These are phyloP conservation scores for Radiomyces spectabilis DNA, from an alignment of 192 early-diverging fungal genomes.

Conservation along the genomic window DNA sequence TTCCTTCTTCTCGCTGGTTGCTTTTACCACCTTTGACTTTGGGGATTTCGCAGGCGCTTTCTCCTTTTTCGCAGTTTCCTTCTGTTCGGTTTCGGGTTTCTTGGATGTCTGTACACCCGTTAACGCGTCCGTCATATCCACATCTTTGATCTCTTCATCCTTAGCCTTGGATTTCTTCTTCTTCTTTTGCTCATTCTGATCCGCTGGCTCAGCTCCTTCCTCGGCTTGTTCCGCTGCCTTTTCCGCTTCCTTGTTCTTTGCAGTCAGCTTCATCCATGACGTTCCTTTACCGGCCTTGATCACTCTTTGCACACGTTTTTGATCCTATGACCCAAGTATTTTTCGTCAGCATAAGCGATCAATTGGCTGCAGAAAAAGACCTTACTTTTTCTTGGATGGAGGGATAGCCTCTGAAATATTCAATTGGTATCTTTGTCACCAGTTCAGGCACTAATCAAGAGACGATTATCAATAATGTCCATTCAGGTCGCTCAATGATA, in stretches of 20 bases:
- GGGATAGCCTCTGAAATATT: neutral
- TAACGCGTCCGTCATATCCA: too few species aligned
- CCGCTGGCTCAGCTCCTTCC: neutral
- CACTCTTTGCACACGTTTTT: neutral
- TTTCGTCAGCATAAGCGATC: neutral
- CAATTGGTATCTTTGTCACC: neutral
- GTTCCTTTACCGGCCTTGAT: neutral
- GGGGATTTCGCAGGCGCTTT: neutral
- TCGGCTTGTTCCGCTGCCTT: neutral
- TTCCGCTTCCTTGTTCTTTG: neutral
- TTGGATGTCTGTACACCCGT: too few species aligned
- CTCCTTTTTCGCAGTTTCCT: neutral
- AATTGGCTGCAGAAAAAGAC: neutral
- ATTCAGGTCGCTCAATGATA: neutral
- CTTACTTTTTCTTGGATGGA: neutral
- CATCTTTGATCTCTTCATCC: neutral
- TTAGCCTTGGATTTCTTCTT: neutral
- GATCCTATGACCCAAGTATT: neutral
- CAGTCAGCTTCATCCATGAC: neutral
- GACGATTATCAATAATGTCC: neutral
- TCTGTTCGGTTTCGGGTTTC: too few species aligned
- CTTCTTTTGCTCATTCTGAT: neutral
- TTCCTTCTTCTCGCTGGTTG: too few species aligned
- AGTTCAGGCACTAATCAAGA: neutral
- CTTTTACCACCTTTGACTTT: neutral